Conservation (phyloP, 2,329 filamentous ascomycete genomes). For the Fusarium sp. region DNA sequence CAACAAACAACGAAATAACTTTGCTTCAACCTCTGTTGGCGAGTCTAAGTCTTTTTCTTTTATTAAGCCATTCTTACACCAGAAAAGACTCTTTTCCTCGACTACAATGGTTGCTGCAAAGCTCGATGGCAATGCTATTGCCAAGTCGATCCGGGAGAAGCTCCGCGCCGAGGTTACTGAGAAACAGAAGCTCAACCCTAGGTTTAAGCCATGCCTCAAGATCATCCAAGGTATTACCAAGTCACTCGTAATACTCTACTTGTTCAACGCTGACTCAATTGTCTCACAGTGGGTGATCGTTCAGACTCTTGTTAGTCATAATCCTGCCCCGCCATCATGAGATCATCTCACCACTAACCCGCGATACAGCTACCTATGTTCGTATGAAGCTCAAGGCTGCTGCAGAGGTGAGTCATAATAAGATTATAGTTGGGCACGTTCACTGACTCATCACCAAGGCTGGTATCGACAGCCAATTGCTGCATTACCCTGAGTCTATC, state of each 20-base stretch:
- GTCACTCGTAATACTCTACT: conserved; percentile 10
- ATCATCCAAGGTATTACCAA: conserved; percentile 85
- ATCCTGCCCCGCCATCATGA: conserved; percentile 39
- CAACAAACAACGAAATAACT: conserved; percentile 27
- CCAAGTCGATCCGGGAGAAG: conserved; percentile 87
- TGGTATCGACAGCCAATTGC: conserved; percentile 87
- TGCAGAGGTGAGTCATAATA: conserved; percentile 72
- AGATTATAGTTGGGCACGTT: background rate
- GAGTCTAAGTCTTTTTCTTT: conserved; percentile 25
- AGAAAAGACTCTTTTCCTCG: conserved; percentile 55
- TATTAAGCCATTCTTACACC: conserved; percentile 7
- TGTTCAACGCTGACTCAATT: conserved; percentile 40
- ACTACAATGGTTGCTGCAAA: conserved; percentile 86
- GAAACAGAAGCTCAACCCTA: conserved; percentile 83
- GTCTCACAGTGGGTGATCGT: conserved; percentile 80
- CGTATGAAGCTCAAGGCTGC: conserved; percentile 99
- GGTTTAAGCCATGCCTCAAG: conserved; percentile 89
- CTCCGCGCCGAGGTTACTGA: conserved; percentile 84
- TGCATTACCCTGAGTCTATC: conserved; percentile 85
- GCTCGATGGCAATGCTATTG: conserved; percentile 96
- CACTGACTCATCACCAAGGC: conserved; percentile 64
- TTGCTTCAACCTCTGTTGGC: conserved; percentile 28
- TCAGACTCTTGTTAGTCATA: conserved; percentile 81
- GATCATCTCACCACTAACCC: conserved; percentile 35
- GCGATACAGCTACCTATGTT: conserved; percentile 85